Base-by-base conservation (phyloP, 1,284 basidiomycete species). In the Serendipita sp. region DNA sequence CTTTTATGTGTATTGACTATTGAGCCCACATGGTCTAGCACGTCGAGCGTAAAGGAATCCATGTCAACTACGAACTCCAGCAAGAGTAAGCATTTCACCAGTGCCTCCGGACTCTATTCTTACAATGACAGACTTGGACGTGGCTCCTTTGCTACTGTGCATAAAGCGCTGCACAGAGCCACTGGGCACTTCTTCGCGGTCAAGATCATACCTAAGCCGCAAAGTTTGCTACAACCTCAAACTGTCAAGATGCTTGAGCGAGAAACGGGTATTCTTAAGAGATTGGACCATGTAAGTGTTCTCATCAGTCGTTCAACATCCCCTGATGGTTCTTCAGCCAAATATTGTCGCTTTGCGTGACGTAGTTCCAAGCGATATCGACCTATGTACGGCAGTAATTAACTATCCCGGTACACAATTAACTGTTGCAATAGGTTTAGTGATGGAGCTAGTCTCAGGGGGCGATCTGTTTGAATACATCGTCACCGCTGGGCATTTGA, bases 391-490 rank as follows among this genome's bases (percentile, higher is more conserved):
- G 53, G 45, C 45, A n/a, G 8, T 32, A 58, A 10, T 22, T 22
- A 29, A 32, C n/a, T 8, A 49, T 22, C 6, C 22, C 13, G 26
- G 8, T 3, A 3, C 22, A 62, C 12, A 32, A 10, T 44, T 1
- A 5, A 17, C 34, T 45, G 1, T 13, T 29, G 29, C 10, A 32
- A 3, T 65, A 89, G 88, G 84, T 70, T 76, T 91, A 35, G 85
- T 91, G 0, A 74, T 91, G 62, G 89, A 92, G 73, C 83, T 84
- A 65, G 79, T 95, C 2, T 82, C 87, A 32, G 93, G 93, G 15
- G 93, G 92, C 0, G 92, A 96, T 72, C 75, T 97, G n/a, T 76
- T 95, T 15, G 87, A 92, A 66, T 84, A 82, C 68, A 91, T 93
- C 66, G 70, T 90, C 58, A 75, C 72, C 13, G 69, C 73, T 3